Base-by-base conservation (phyloP, 176 grass and related monocot genomes). In the Triticum turgidum region DNA sequence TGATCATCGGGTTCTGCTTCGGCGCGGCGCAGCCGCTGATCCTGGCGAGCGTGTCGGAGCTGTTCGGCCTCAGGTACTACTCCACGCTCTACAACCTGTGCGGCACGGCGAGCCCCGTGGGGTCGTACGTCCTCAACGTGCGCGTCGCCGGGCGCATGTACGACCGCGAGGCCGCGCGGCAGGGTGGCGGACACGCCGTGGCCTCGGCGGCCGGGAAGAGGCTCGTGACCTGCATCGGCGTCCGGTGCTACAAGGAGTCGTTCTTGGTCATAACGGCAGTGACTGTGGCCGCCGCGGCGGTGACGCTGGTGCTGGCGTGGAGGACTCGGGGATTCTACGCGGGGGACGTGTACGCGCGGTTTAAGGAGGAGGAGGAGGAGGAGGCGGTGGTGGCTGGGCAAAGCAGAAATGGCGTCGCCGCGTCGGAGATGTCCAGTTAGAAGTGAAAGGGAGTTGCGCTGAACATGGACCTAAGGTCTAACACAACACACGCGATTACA, bases 21-120 rank as follows among this genome's bases (percentile, higher is more conserved):
- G 93, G 93, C 12, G 95, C 95, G 49, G 91, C 93, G 80, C 93
- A 89, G 85, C 95, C 95, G 21, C 87, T 98, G 6, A 17, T 69
- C 15, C 34, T 35, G 30, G 30, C 66, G 30, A 69, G 33, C 66
- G 34, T 69, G 30, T 69, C 66, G 14, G 66, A 69, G 66, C 15
- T 70, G 67, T 70, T 70, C 67, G 67, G 67, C 33, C 67, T 70
- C 33, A 70, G 9, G 67, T 70, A 70, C 33, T 70, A 70, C 67
- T 35, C 67, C 67, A 70, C 67, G 17, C 67, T 70, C 33, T 70
- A 70, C 67, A 70, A 70, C 33, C 17, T 70, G 32, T 34, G 67
- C 67, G 67, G 32, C 6, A 34, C 33, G 8, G 67, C 17, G 7
- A 70, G 32, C 34, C 67, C 67, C 33, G 67, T 70, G 14, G 67